These are phyloP conservation scores for Hyaloscypha hepaticicola DNA, from an alignment of 495 filamentous ascomycete genomes.

Conservation along the genomic window DNA sequence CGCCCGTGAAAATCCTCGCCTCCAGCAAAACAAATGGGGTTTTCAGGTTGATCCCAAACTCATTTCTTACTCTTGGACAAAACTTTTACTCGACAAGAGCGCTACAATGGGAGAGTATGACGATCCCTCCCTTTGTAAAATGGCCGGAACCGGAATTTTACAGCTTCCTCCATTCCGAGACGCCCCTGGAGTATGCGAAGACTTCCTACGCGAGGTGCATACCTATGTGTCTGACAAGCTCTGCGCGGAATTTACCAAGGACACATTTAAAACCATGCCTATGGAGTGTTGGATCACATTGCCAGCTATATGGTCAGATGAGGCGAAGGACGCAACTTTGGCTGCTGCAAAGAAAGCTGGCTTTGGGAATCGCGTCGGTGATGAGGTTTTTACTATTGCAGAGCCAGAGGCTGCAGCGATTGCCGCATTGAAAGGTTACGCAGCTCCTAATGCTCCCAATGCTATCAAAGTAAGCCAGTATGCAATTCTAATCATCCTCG, in stretches of 20 bases:
- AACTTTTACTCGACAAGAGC: constrained; percentile 25
- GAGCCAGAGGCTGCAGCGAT: constrained; percentile 39
- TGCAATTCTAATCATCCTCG: neutral
- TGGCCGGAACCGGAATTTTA: constrained; percentile 10
- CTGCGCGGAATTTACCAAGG: constrained; percentile 9
- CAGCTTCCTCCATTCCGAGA: constrained; percentile 13
- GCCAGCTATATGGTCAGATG: constrained; percentile 39
- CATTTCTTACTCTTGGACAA: constrained; percentile 28
- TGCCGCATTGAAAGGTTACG: constrained; percentile 19
- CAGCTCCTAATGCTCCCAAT: constrained; percentile 6
- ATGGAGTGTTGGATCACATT: constrained; percentile 39
- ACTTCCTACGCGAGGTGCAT: constrained; percentile 22
- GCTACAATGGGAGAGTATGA: constrained; percentile 19
- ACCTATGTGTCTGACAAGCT: constrained; percentile 10
- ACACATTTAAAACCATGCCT: constrained; percentile 25
- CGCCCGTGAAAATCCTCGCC: constrained; percentile 12
- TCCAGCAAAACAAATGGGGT: constrained; percentile 27
- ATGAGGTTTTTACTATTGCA: constrained; percentile 26
- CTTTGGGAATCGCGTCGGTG: constrained; percentile 31
- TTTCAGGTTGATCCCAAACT: constrained; percentile 25
- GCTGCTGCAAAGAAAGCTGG: constrained; percentile 35
- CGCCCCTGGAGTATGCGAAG: constrained; percentile 22
- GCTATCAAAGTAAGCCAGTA: constrained; percentile 14
- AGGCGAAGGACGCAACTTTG: constrained; percentile 33
- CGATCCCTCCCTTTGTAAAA: constrained; percentile 18